Evolutionary conservation across 2,329 filamentous ascomycete species (phyloP).

Genomic region (Diaporthe citriasiana): DNA sequence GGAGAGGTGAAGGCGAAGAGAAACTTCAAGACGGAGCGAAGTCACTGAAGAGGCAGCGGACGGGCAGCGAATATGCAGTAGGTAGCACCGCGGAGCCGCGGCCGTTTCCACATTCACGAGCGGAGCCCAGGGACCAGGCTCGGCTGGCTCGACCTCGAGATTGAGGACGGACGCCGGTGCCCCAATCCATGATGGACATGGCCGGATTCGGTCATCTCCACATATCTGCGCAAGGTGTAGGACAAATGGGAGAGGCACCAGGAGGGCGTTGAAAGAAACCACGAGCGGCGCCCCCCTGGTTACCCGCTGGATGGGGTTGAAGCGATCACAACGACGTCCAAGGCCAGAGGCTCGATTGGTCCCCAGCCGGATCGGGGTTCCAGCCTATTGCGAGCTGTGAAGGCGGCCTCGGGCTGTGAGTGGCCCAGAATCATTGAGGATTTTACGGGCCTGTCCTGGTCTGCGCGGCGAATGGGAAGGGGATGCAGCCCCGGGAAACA

Average conservation of each 20-base stretch:
- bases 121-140: slow-evolving; percentile 30
- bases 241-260: slow-evolving; percentile 40
- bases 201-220: slow-evolving; percentile 12
- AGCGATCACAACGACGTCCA: slow-evolving; percentile 32
- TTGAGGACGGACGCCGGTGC: slow-evolving; percentile 14
- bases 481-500: slow-evolving; percentile 11
- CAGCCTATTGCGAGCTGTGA: slow-evolving; percentile 39
- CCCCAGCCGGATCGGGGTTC: slow-evolving; percentile 23
- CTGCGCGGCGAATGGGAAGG: slow-evolving; percentile 31
- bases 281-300: slow-evolving; percentile 26
- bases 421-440: slow-evolving; percentile 28
- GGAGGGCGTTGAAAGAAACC: slow-evolving; percentile 4
- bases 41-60: slow-evolving; percentile 34
- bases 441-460: not conserved
- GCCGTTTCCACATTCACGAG: slow-evolving; percentile 23
- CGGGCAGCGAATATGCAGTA: slow-evolving; percentile 10
- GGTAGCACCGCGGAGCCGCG: slow-evolving; percentile 25
- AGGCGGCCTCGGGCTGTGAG: slow-evolving; percentile 25
- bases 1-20: slow-evolving; percentile 9
- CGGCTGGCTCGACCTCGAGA: slow-evolving; percentile 14
- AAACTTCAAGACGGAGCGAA: not conserved
- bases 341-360: slow-evolving; percentile 40
- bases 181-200: slow-evolving; percentile 33
- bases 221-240: slow-evolving; percentile 7
- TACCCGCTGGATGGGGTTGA: slow-evolving; percentile 40